Conservation (phyloP, 768 basidiomycete genomes). For the Psilocybe subaeruginosa region DNA sequence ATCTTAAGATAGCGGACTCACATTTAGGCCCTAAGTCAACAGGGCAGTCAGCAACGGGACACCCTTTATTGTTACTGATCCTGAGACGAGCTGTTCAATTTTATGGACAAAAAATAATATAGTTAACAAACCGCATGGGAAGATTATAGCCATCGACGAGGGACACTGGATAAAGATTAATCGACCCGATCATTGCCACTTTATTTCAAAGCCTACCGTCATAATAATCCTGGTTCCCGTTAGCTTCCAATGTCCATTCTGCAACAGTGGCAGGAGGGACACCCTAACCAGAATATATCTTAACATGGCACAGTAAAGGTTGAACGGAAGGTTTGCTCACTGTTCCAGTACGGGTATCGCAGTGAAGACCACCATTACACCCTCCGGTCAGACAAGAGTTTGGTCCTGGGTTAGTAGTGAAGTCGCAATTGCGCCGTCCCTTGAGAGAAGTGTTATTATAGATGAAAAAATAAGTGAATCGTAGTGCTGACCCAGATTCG, state of each 20-base stretch:
- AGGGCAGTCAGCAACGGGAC: slow-evolving; percentile 56
- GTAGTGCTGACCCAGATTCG: slow-evolving; percentile 47
- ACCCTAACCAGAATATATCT: slow-evolving; percentile 30
- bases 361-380: slow-evolving; percentile 66
- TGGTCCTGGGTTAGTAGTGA: slow-evolving; percentile 48
- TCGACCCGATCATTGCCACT: too few species aligned
- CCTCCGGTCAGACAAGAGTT: slow-evolving; percentile 63
- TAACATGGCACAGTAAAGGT: not conserved
- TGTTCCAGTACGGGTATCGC: slow-evolving; percentile 53
- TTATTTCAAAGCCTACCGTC: slow-evolving; percentile 44
- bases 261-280: slow-evolving; percentile 70
- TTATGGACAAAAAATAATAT: not conserved
- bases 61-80: slow-evolving; percentile 58
- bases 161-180: slow-evolving; percentile 44
- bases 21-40: slow-evolving; percentile 66
- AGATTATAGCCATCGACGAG: slow-evolving; percentile 70
- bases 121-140: slow-evolving; percentile 40
- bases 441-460: slow-evolving; percentile 17
- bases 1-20: slow-evolving; percentile 21
- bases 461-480: not conserved
- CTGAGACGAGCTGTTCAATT: slow-evolving; percentile 8
- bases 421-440: slow-evolving; percentile 66
- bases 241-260: slow-evolving; percentile 57
- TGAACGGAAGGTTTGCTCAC: slow-evolving; percentile 23
- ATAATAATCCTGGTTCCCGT: slow-evolving; percentile 52